Conservation (phyloP, 2,329 filamentous ascomycete species). For the Epichloe gansuensis region DNA sequence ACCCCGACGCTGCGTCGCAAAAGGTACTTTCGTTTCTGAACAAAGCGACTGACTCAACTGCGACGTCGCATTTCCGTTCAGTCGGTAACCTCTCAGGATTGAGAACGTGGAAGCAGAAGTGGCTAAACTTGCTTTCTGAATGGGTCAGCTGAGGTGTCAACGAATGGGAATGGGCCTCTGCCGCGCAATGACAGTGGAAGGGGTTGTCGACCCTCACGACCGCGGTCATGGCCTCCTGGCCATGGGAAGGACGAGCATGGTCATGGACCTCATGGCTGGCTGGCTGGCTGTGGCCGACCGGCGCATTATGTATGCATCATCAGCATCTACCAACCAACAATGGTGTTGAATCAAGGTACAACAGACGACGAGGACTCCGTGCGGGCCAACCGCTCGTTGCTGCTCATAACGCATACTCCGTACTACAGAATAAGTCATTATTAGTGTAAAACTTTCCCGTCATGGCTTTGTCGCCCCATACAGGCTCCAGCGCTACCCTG, state of each 20-base stretch:
- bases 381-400: no score
- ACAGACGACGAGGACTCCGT: neutral
- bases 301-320: neutral
- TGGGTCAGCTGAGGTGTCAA: neutral
- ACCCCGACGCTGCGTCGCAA: conserved; percentile 2
- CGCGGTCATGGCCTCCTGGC: neutral
- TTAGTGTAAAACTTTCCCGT: no score
- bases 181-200: neutral
- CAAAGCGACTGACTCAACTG: neutral
- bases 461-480: no score
- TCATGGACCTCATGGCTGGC: neutral
- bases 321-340: neutral
- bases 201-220: neutral
- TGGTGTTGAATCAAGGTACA: neutral
- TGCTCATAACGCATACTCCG: no score
- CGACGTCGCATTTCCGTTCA: conserved; percentile 4
- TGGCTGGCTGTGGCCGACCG: neutral
- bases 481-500: no score
- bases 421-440: no score
- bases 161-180: neutral
- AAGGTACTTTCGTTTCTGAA: conserved; percentile 3
- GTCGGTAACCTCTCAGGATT: conserved; percentile 7
- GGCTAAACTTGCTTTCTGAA: neutral
- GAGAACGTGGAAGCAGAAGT: neutral
- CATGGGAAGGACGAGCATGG: neutral